Conservation (phyloP, 1,284 basidiomycete genomes). For the Puccinia hordei region DNA sequence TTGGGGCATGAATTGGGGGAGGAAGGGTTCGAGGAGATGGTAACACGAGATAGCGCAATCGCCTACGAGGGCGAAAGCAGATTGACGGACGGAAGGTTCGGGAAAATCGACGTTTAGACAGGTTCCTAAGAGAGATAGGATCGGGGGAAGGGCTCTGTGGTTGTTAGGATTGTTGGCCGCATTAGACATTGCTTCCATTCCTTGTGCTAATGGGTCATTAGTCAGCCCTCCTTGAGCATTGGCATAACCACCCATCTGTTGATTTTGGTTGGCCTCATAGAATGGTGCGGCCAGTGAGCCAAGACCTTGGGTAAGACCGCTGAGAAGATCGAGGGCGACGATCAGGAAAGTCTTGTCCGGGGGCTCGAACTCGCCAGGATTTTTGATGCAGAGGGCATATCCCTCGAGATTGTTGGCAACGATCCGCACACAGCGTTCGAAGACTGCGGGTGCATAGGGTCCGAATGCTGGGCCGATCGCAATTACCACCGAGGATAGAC, state of each 20-base stretch:
- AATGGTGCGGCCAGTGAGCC: constrained; percentile 74
- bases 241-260: constrained; percentile 26
- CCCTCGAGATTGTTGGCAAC: constrained; percentile 78
- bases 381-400: constrained; percentile 79
- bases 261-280: constrained; percentile 61
- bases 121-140: constrained; percentile 28
- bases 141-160: constrained; percentile 8
- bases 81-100: constrained; percentile 91
- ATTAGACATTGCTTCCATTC: constrained; percentile 10
- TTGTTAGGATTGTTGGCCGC: constrained; percentile 1
- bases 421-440: constrained; percentile 84
- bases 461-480: constrained; percentile 90
- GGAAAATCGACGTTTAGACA: constrained; percentile 61
- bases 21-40: constrained; percentile 75
- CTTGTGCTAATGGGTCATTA: too few relatives aligned
- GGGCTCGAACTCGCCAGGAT: constrained; percentile 75
- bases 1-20: constrained; percentile 85
- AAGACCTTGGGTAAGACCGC: constrained; percentile 91
- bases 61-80: constrained; percentile 93
- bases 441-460: constrained; percentile 86
- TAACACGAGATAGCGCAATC: constrained; percentile 98
- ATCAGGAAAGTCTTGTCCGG: constrained; percentile 95
- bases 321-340: constrained; percentile 91
- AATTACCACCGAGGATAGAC: constrained; percentile 94
- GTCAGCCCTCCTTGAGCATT: too few relatives aligned